These are phyloP conservation scores for Wickerhamomyces xylosicus DNA, from an alignment of 805 yeast species.

Conservation along the genomic window DNA sequence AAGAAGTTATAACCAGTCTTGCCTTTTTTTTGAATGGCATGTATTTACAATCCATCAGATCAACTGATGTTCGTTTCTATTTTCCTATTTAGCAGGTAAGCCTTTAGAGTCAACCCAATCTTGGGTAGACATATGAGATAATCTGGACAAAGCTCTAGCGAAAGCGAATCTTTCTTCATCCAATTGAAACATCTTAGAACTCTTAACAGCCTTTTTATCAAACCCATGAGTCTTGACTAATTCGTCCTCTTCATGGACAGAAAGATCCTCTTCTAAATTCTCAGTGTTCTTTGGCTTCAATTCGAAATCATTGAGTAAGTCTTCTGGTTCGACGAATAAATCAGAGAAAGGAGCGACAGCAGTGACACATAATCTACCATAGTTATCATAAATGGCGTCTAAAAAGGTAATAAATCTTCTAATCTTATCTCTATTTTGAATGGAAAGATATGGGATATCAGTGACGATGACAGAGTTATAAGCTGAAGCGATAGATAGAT, in stretches of 20 bases:
- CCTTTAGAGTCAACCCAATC: conserved; percentile 63
- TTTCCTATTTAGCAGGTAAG: neutral
- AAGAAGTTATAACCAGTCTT: neutral
- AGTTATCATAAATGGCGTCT: conserved; percentile 92
- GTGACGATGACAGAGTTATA: conserved; percentile 79
- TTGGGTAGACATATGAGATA: conserved; percentile 87
- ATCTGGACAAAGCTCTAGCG: conserved; percentile 85
- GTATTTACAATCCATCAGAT: too few species aligned
- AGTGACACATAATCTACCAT: conserved; percentile 80
- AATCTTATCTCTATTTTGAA: conserved; percentile 71
- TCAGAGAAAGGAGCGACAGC: conserved; percentile 78
- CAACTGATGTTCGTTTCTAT: too few species aligned
- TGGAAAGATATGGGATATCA: conserved; percentile 80
- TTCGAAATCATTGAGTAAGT: conserved; percentile 26
- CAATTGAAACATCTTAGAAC: conserved; percentile 69
- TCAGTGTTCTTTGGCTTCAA: conserved; percentile 14
- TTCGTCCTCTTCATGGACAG: conserved; percentile 31
- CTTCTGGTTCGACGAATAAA: conserved; percentile 77
- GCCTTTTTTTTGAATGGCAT: neutral
- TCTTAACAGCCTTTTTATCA: conserved; percentile 57
- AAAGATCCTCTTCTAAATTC: conserved; percentile 8
- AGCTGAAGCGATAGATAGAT: conserved; percentile 66
- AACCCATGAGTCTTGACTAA: conserved; percentile 71
- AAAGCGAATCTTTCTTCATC: conserved; percentile 97
- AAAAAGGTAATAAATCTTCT: conserved; percentile 89